Conservation (phyloP, 495 filamentous ascomycete species). For the Rusavskia elegans region DNA sequence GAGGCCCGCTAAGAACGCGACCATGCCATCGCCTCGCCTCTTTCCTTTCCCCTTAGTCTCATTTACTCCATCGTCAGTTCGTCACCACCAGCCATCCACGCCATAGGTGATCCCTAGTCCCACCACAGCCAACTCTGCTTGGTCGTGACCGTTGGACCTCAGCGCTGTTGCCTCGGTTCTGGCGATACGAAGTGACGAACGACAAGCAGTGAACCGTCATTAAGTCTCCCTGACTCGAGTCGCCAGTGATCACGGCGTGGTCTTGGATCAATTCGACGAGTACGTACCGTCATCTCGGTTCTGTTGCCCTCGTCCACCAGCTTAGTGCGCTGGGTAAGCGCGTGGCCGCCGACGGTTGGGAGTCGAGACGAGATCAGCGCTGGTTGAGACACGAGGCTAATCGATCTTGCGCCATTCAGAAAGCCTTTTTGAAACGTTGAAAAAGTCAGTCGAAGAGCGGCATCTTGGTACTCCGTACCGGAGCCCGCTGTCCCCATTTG, state of each 20-base stretch:
- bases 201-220: no score
- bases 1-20: not conserved
- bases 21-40: not conserved
- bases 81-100: not conserved
- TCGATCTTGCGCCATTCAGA: not conserved
- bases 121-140: no score
- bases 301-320: not conserved
- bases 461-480: no score
- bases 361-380: not conserved
- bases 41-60: not conserved
- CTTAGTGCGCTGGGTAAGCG: not conserved
- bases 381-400: not conserved
- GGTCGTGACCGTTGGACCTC: no score
- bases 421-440: not conserved
- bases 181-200: no score
- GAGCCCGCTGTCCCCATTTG: no score
- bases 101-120: no score
- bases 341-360: not conserved
- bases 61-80: not conserved
- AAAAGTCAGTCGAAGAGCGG: not conserved
- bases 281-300: not conserved
- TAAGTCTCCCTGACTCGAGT: no score
- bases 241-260: no score
- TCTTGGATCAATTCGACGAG: not conserved
- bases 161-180: no score